These are phyloP conservation scores for Gleditsia sinensis DNA, from an alignment of 306 rosid genomes.

Conservation along the genomic window DNA sequence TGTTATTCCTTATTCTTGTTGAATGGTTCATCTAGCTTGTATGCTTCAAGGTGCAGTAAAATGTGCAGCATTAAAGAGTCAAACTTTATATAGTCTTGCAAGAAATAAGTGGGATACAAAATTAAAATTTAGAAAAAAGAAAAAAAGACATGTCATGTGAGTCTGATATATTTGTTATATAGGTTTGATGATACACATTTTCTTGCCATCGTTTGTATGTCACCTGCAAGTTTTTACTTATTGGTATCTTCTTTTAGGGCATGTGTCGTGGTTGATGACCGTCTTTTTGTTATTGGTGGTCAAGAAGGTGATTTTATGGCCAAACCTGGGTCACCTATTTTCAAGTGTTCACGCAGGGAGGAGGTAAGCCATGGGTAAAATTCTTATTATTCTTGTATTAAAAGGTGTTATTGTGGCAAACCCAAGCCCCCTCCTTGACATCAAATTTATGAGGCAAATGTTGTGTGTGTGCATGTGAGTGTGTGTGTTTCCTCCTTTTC, in stretches of 20 bases:
- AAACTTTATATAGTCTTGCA: neutral
- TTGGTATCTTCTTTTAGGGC: conserved; percentile 56
- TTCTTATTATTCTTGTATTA: neutral
- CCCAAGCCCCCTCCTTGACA: neutral
- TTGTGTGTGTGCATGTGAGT: neutral
- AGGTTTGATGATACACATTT: conserved; percentile 25
- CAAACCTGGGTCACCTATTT: conserved; percentile 93
- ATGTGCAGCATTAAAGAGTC: conserved; percentile 2
- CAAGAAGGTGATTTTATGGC: conserved; percentile 99
- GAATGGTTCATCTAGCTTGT: conserved; percentile 6
- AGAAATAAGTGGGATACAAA: neutral
- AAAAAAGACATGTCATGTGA: neutral
- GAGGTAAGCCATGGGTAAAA: conserved; percentile 55
- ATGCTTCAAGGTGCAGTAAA: conserved; percentile 5
- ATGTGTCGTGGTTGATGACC: conserved; percentile 72
- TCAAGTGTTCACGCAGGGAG: conserved; percentile 87
- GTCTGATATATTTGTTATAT: neutral
- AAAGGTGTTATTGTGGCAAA: conserved; percentile 10
- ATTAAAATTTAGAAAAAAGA: neutral
- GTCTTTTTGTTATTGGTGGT: conserved; percentile 87
- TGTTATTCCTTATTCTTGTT: neutral
- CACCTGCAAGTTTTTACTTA: conserved; percentile 20
- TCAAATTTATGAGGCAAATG: neutral
- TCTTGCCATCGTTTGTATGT: conserved; percentile 25
- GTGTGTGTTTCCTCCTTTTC: neutral